Evolutionary conservation across 2,329 filamentous ascomycete genomes (phyloP).

Genomic region (Graphilbum ipis-grandicollis): DNA sequence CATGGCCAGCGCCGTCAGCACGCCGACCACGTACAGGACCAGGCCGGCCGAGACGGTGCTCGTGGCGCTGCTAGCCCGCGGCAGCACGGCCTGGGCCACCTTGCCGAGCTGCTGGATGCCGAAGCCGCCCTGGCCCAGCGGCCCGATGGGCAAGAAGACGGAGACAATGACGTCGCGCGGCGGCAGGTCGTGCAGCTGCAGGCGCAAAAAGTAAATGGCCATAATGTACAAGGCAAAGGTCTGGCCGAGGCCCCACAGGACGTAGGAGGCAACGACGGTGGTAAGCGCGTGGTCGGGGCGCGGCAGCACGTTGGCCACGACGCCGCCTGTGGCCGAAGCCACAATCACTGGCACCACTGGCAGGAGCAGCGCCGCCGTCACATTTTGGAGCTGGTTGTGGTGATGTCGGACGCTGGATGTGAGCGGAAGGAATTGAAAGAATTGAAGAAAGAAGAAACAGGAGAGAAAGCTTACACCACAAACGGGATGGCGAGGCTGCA

Average conservation of each 20-base stretch:
- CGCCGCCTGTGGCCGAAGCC: conserved; percentile 44
- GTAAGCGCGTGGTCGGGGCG: conserved; percentile 35
- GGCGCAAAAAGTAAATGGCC: conserved; percentile 51
- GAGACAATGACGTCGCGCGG: conserved; percentile 47
- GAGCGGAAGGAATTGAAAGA: background rate
- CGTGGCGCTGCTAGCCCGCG: conserved; percentile 5
- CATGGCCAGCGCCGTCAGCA: conserved; percentile 17
- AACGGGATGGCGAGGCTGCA: conserved; percentile 30
- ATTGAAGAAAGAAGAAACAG: background rate
- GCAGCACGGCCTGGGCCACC: conserved; percentile 17
- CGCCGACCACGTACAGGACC: conserved; percentile 35
- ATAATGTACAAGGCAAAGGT: conserved; percentile 42
- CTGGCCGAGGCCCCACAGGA: conserved; percentile 50
- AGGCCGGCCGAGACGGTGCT: conserved; percentile 21
- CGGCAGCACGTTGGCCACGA: conserved; percentile 42
- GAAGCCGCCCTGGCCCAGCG: conserved; percentile 44
- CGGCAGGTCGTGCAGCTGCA: conserved; percentile 49
- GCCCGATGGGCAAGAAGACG: conserved; percentile 43
- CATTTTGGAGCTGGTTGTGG: conserved; percentile 19
- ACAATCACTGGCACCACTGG: conserved; percentile 47
- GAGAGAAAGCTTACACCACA: conserved; percentile 29
- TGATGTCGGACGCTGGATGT: conserved; percentile 9
- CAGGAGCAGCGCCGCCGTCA: conserved; percentile 43
- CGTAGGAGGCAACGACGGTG: conserved; percentile 47
- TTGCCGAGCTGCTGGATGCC: conserved; percentile 25